Conservation (phyloP, 2,329 filamentous ascomycete genomes). For the Fusarium dlaminii region DNA sequence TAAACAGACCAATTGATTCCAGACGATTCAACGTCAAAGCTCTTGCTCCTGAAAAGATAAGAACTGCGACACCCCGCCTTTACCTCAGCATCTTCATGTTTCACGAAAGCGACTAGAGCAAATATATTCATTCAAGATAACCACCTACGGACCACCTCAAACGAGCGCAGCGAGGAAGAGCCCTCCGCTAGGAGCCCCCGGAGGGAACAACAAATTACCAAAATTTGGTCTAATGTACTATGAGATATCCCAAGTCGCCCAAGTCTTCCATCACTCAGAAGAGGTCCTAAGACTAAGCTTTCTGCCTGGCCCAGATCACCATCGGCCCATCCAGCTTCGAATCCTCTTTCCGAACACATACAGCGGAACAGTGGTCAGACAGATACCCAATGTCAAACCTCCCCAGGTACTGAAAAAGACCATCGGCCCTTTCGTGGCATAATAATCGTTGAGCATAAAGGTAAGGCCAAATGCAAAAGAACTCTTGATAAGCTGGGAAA, state of each 20-base stretch:
- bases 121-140: background rate
- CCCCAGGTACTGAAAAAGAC: constrained; percentile 2
- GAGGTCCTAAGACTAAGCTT: background rate
- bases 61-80: too few relatives aligned
- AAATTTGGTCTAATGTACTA: background rate
- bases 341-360: background rate
- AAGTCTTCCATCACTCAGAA: background rate
- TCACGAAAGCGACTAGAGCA: background rate
- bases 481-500: background rate
- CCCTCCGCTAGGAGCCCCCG: background rate
- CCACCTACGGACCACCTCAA: background rate
- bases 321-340: background rate
- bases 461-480: background rate
- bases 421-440: background rate
- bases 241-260: background rate
- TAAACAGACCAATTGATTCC: too few relatives aligned
- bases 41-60: too few relatives aligned
- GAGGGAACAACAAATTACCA: background rate
- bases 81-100: too few relatives aligned
- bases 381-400: background rate
- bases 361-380: background rate
- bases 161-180: background rate
- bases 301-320: background rate
- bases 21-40: too few relatives aligned
- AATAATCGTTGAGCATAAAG: constrained; percentile 1